Evolutionary conservation across 805 yeast species (phyloP).

Genomic region (Ogataea allantospora): DNA sequence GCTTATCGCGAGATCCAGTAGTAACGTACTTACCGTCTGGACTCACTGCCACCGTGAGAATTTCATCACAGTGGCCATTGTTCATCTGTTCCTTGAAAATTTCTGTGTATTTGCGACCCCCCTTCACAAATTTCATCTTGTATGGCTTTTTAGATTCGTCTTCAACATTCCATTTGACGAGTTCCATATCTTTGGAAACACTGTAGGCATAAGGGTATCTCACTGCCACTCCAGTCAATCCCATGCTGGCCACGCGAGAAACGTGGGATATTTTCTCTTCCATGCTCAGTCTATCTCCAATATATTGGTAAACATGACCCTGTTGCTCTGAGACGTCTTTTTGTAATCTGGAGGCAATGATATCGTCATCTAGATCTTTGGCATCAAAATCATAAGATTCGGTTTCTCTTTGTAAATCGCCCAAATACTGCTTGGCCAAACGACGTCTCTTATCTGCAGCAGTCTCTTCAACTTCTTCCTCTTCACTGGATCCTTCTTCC

Average conservation of each 20-base stretch:
- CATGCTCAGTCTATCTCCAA: conserved; percentile 49
- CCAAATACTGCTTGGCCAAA: conserved; percentile 88
- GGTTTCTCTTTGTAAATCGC: conserved; percentile 65
- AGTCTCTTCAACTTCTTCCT: conserved; percentile 69
- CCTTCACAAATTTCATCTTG: conserved; percentile 61
- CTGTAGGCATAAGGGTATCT: conserved; percentile 67
- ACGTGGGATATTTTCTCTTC: conserved; percentile 42
- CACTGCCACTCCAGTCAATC: conserved; percentile 55
- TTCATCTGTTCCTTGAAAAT: conserved; percentile 48
- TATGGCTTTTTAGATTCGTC: conserved; percentile 57
- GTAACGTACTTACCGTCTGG: conserved; percentile 87
- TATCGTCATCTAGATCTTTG: conserved; percentile 83
- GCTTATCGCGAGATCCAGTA: conserved; percentile 85
- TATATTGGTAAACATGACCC: conserved; percentile 74
- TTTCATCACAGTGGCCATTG: conserved; percentile 76
- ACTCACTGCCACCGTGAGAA: conserved; percentile 75
- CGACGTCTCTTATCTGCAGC: conserved; percentile 94
- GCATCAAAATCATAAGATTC: conserved; percentile 71
- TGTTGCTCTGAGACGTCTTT: conserved; percentile 87
- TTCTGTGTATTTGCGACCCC: conserved; percentile 50
- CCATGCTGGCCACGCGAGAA: conserved; percentile 61
- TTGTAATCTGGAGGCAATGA: conserved; percentile 73
- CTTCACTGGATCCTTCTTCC: conserved; percentile 57
- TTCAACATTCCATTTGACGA: conserved; percentile 77
- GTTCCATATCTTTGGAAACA: conserved; percentile 74